phyloP scores from a whole-genome alignment of 208 protist genomes.

The Borovskyia barvae region DNA sequence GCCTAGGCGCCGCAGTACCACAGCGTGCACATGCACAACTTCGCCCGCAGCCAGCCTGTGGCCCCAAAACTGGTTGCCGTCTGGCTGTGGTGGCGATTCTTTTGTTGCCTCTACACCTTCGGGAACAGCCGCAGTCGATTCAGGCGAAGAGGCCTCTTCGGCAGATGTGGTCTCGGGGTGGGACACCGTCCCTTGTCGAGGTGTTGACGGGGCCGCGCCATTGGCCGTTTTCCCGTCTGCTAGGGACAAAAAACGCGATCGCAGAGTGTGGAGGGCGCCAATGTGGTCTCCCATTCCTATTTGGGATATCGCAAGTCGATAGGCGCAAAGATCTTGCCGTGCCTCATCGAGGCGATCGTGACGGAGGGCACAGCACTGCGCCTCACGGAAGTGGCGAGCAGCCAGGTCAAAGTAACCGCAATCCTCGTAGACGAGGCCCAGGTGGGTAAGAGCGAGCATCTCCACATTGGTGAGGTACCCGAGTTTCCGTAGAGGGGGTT shows the following conservation, averaged over 20 bases:
- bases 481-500: background rate
- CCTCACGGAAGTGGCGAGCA: constrained; percentile 55
- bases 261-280: constrained; percentile 23
- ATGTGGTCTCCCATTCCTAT: constrained; percentile 15
- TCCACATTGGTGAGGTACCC: constrained; percentile 29
- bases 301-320: constrained; percentile 27
- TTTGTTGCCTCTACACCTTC: background rate
- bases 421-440: constrained; percentile 73
- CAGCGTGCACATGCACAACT: constrained; percentile 13
- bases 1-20: constrained; percentile 22
- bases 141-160: background rate
- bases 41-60: constrained; percentile 4
- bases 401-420: constrained; percentile 77
- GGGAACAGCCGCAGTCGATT: too few species aligned
- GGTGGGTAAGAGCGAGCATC: constrained; percentile 48
- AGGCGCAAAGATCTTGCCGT: constrained; percentile 22
- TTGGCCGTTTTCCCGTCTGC: background rate
- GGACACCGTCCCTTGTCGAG: background rate
- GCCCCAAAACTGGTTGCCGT: too few species aligned
- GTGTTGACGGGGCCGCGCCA: too few species aligned
- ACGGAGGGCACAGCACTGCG: background rate
- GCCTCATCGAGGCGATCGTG: constrained; percentile 21
- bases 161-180: background rate
- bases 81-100: too few species aligned
- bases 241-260: background rate